Base-by-base conservation (phyloP, 345 rosid genomes). In the Syzygium oleosum region DNA sequence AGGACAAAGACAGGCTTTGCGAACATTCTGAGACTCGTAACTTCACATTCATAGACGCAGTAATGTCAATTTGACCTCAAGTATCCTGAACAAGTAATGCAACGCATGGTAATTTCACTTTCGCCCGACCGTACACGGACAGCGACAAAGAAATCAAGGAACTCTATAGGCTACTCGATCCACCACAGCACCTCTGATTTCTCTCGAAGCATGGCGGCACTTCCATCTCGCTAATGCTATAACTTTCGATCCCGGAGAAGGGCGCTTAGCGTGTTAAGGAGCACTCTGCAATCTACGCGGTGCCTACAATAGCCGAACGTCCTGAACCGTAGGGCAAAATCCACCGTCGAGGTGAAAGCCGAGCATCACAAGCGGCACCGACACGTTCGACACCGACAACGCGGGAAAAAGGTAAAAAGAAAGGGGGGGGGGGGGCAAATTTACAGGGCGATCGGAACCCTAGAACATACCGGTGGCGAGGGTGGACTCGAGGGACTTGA, bases 401-500 rank as follows among this genome's bases (percentile, higher is more conserved):
- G 43, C 43, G 43, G 43, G 43, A 4, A 41, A 41, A 41, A 41
- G 1, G 5, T 5, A 0, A 41, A 41, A 4, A 41, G 1, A 1
- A 41, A 41, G 41, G 41, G 3, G 41, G 41, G 41, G 43, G 43
- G 43, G 43, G 43, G 43, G 43, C 43, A 41, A 41, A 41, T 1
- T 23, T 56, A 9, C 23, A 52, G 11, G 59, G 65, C 27, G 46
- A 51, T 68, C 52, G 56, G 25, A 49, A 63, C 96, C 17, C 96
- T n/a, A 34, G 43, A 52, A 52, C 41, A 51, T 90, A 97, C 99
- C 99, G 16, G 99, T 93, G 86, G 95, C 94, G 78, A 97, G 94
- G 61, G 99, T 56, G 56, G 98, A 96, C 85, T 97, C 99, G n/a
- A 97, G 99, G 6, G 99, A 97, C 88, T 97, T 97, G 88, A 97